A percentile compares a stretch with the other conserved stretches of the same genome.
These are phyloP conservation scores for Ocimum tenuiflorum DNA, from an alignment of 257 asterid genomes.

Conservation along the genomic window DNA sequence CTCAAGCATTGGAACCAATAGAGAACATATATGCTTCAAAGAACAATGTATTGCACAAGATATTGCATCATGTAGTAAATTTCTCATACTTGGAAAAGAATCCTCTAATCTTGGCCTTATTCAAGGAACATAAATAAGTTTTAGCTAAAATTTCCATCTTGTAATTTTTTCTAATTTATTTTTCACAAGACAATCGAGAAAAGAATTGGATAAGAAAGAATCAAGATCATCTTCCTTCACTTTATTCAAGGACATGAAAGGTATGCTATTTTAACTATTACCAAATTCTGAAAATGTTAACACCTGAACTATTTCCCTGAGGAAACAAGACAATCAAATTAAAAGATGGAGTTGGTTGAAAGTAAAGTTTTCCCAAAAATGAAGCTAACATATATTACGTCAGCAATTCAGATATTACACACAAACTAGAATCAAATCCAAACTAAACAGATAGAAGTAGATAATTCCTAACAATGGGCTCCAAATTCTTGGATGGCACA, in stretches of 20 bases:
- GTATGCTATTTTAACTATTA: not conserved
- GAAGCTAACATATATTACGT: not conserved
- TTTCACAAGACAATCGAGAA: not conserved
- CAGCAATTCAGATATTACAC: not conserved
- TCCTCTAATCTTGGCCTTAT: not conserved
- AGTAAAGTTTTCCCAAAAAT: not conserved
- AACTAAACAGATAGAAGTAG: not conserved
- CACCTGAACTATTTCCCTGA: not conserved
- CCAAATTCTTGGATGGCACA: not conserved
- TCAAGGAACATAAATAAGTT: not conserved
- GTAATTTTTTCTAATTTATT: not conserved
- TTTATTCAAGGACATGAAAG: not conserved
- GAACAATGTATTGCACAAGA: no score
- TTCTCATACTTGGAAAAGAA: not conserved
- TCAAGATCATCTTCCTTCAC: not conserved
- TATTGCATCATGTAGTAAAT: not conserved
- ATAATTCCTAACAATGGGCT: constrained; percentile 5
- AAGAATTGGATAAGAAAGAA: not conserved
- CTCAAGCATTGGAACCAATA: not conserved
- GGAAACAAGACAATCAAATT: constrained; percentile 5
- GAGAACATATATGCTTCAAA: not conserved
- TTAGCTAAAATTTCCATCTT: not conserved
- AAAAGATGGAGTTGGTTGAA: not conserved
- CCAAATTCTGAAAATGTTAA: not conserved
- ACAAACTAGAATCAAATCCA: constrained; percentile 11